Evolutionary conservation across 352 stramenopile genomes (phyloP), one percentile per base, ranked within the genome.

Genomic region (Thalassiosira ordinaria): DNA sequence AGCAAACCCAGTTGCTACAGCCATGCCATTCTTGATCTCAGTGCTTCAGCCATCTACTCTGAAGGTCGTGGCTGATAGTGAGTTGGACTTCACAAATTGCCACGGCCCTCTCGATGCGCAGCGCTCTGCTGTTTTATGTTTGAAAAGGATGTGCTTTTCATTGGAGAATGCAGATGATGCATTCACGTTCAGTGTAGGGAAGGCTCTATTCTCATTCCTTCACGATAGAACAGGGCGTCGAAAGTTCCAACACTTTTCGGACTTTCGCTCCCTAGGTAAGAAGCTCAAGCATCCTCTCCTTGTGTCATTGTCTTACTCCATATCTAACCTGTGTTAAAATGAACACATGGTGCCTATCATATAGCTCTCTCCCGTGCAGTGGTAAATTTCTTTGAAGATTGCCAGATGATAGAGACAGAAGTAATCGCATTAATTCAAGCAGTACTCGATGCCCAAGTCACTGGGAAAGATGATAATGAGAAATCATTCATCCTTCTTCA

Each of bases 21-120:
- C 70, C 14, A 74, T 83, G 44, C 80, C 80, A 37, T 83, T 82
- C 59, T 74, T 88, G 9, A 55, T 82, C 9, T 72, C 55, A 57
- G 22, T 78, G 16, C 64, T 84, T 20, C 41, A 63, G 31, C 49
- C 73, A 29, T 18, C 67, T 55, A 62, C 29, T 51, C 22, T 68
- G 5, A 78, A 57, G 24, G 59, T 84, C 39, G 35, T 75, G 16
- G 56, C 80, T 22, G 51, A 74, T 33, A 24, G 35, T 22, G 37
- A 74, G 24, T 24, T 59, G 22, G 80, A 84, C 39, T 87, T 84
- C 51, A 68, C 31, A 24, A 62, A 51, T 52, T 86, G 62, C 26
- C 22, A 77, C 5, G 60, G 49, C 27, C 44, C 79, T 35, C 33
- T 79, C 13, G 39, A 77, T 62, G 66, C 63, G 0, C 73, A 87